These are phyloP conservation scores for Leishmania aethiopica DNA, from an alignment of 208 protist genomes.

Conservation along the genomic window DNA sequence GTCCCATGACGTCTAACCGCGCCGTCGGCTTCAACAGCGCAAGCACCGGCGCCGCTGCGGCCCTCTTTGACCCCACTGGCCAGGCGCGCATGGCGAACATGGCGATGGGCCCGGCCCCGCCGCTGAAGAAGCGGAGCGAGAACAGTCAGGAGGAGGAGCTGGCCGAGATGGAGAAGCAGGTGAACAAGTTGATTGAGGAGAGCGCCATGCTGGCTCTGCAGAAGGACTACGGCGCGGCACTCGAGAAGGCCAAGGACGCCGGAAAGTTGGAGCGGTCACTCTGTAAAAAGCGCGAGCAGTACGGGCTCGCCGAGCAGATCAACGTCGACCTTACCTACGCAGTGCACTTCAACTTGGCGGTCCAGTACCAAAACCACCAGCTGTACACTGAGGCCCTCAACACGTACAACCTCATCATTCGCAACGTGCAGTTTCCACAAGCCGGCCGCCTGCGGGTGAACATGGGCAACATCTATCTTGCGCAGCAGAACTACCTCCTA, in stretches of 20 bases:
- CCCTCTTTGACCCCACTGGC: conserved; percentile 83
- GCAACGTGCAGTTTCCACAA: conserved; percentile 95
- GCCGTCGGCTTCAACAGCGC: conserved; percentile 85
- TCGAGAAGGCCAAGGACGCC: conserved; percentile 96
- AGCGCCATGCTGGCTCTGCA: conserved; percentile 89
- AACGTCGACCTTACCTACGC: conserved; percentile 97
- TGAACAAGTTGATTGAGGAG: conserved; percentile 95
- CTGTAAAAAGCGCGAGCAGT: conserved; percentile 91
- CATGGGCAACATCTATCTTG: conserved; percentile 98
- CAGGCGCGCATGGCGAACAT: conserved; percentile 69
- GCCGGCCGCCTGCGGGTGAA: conserved; percentile 95
- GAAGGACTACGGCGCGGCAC: conserved; percentile 85
- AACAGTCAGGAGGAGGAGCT: conserved; percentile 93
- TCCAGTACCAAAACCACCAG: conserved; percentile 95
- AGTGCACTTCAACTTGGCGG: conserved; percentile 96
- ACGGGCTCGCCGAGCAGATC: conserved; percentile 89
- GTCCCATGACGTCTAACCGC: conserved; percentile 95
- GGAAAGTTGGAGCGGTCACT: conserved; percentile 93
- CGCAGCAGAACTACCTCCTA: conserved; percentile 95
- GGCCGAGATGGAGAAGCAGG: conserved; percentile 92
- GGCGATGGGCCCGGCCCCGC: conserved; percentile 82
- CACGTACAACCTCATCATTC: conserved; percentile 95
- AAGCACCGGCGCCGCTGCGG: conserved; percentile 27
- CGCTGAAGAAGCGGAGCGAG: conserved; percentile 91
- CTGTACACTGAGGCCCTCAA: conserved; percentile 96